Base-by-base conservation (phyloP, 257 asterid species). In the Jacaranda copaia region DNA sequence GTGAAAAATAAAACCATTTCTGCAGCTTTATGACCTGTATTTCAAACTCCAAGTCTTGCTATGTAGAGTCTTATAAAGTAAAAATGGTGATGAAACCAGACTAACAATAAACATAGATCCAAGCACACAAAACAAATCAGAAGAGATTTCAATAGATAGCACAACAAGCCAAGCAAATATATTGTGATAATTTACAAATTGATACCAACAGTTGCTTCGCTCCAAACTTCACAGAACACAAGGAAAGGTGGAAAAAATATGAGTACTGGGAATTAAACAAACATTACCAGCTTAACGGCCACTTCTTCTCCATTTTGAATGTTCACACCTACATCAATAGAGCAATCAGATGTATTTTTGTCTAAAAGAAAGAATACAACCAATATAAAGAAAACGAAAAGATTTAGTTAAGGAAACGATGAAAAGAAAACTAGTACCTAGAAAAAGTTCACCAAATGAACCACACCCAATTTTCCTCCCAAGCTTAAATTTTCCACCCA, bases 391-490 rank as follows among this genome's bases (percentile, higher is more conserved):
- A 66, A 56, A 64, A 70, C 36, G 7, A 7, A 40, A 32, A 36
- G 43, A 38, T 14, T 5, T 45, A 36, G 73, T 79, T 65, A 8
- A 69, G 65, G 9, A 48, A 67, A 63, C 46, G 15, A 76, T 5
- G 4, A 63, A 63, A 63, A 64, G 12, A 53, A 43, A 69, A 73
- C 43, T 11, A 70, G 73, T 84, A 94, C 98, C 98, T 81, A 94
- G 81, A 86, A 88, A 94, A 76, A 94, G 94, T 85, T 92, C 98
- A 79, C 98, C 98, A 83, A 94, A 94, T 57, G 98, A 94, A 77
- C 98, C 98, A 81, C 97, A 83, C 77, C 98, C 98, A 84, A 94
- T 94, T 86, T 92, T 94, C 86, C 98, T 90, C 68, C 97, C 98
- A 82, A 94, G 89, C 94, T 89, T 94, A 88, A 89, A 94, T 77